phyloP scores from a whole-genome alignment of 2,329 filamentous ascomycete genomes.

The Exophiala phaeomuriformis region DNA sequence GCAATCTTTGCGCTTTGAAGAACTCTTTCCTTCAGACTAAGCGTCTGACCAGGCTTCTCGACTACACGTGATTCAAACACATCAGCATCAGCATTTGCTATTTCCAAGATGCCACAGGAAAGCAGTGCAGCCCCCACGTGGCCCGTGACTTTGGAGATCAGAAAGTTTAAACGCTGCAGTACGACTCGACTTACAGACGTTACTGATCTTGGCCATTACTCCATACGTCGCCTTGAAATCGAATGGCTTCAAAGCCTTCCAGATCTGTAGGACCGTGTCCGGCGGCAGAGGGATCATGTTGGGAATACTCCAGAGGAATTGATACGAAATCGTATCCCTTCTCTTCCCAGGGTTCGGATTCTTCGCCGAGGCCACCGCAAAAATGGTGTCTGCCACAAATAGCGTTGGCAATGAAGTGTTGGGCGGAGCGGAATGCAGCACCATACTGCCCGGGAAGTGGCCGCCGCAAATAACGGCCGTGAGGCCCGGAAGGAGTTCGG shows the following conservation, averaged over 20 bases:
- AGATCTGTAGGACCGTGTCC: slow-evolving; percentile 59
- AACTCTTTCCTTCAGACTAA: slow-evolving; percentile 55
- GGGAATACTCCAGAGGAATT: slow-evolving; percentile 22
- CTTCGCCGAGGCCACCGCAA: slow-evolving; percentile 65
- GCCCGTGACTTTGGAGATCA: too few species aligned
- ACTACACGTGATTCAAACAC: slow-evolving; percentile 43
- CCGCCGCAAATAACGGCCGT: slow-evolving; percentile 65
- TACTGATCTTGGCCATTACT: slow-evolving; percentile 22
- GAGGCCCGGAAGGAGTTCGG: slow-evolving; percentile 38
- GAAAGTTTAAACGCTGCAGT: not conserved
- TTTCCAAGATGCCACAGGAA: not conserved
- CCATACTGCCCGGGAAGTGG: slow-evolving; percentile 69
- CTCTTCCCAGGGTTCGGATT: slow-evolving; percentile 40
- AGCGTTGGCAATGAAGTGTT: slow-evolving; percentile 52
- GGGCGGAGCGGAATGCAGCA: slow-evolving; percentile 39
- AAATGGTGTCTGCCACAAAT: slow-evolving; percentile 70
- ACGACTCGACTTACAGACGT: slow-evolving; percentile 19
- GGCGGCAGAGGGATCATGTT: slow-evolving; percentile 59
- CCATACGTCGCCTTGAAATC: slow-evolving; percentile 55
- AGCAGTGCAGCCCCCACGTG: too few species aligned
- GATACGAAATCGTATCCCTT: slow-evolving; percentile 20
- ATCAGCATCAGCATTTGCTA: not conserved
- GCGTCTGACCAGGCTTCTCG: slow-evolving; percentile 53
- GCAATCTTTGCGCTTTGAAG: slow-evolving; percentile 73
- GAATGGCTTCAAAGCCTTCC: slow-evolving; percentile 61